These are phyloP conservation scores for Stephania japonica DNA, from an alignment of 164 flowering plant species.

Conservation along the genomic window DNA sequence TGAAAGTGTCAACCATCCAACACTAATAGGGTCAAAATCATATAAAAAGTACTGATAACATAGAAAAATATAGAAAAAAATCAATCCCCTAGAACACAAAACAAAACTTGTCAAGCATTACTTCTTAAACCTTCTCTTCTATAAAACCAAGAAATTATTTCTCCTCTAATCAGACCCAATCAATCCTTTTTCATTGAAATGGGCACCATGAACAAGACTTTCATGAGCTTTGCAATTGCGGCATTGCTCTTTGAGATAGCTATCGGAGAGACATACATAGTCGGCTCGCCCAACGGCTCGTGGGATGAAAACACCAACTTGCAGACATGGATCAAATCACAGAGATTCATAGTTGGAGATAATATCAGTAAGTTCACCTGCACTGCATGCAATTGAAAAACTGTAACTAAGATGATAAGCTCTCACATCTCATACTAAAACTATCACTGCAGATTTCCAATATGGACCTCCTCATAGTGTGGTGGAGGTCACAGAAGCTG, in stretches of 20 bases:
- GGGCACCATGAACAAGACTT: constrained; percentile 15
- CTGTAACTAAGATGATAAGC: not conserved
- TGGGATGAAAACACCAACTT: constrained; percentile 48
- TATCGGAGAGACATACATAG: constrained; percentile 33
- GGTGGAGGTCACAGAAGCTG: constrained; percentile 46
- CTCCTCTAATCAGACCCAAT: not conserved
- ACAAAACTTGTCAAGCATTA: not conserved
- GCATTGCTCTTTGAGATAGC: constrained; percentile 35
- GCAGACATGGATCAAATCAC: constrained; percentile 40
- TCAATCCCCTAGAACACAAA: too few relatives aligned
- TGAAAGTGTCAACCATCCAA: not conserved
- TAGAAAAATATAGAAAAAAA: too few relatives aligned
- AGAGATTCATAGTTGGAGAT: constrained; percentile 42
- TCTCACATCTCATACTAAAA: not conserved
- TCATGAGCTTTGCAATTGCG: constrained; percentile 23
- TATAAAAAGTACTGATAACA: too few relatives aligned
- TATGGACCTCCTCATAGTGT: constrained; percentile 40
- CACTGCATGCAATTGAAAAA: not conserved
- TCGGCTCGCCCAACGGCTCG: constrained; percentile 47
- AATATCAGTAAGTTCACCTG: constrained; percentile 37
- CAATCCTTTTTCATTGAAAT: not conserved
- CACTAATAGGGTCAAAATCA: not conserved
- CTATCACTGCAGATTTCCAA: constrained; percentile 40
- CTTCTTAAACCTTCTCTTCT: not conserved
- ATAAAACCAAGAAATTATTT: not conserved